Base-by-base conservation (phyloP, 2,329 filamentous ascomycete genomes). In the Penicillium hordei region DNA sequence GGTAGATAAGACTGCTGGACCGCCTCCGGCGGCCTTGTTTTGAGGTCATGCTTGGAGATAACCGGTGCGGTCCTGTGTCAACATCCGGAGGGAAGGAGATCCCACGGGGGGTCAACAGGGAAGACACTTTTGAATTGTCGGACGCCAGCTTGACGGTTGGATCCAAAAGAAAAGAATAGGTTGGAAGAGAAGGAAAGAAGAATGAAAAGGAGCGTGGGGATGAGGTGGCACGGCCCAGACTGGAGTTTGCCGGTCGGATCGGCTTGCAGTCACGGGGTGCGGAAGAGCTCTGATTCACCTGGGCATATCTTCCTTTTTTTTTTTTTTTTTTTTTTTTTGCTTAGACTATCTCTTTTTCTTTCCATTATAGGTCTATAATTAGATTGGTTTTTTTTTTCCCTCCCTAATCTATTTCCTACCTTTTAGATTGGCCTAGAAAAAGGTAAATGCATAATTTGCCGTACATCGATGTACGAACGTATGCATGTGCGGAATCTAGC, bases 1-100 rank as follows among this genome's bases (percentile, higher is more conserved):
- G 93, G 78, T 97, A 97, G 79, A 99, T 92, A 79, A 99, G 88
- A 80, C 93, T 97, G 82, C 93, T 97, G 78, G 94, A 97, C 79
- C 94, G 88, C 82, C 94, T 89, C 83, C 93, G 87, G 77, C 93
- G 85, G 67, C 87, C 88, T 75, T 89, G 86, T 71, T 83, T 83
- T 70, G 88, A 84, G 68, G 72, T 78, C 80, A 83, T 86, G 75
- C 76, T 83, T 77, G 85, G 82, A 77, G 79, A 83, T 78, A 78
- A 83, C 81, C 77, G 72, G 55, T 72, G 70, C 58, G 74, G 74
- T 68, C 83, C 87, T 82, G 78, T 86, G 83, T 90, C 89, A 69
- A 87, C 86, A 79, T 89, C 88, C 82, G 88, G 88, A 82, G 92
- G 89, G 84, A 94, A 95, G 78, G 91, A 92, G 83, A 94, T 89